Conservation (phyloP, 371 early-diverging fungal species). For the Mucor plumbeus region DNA sequence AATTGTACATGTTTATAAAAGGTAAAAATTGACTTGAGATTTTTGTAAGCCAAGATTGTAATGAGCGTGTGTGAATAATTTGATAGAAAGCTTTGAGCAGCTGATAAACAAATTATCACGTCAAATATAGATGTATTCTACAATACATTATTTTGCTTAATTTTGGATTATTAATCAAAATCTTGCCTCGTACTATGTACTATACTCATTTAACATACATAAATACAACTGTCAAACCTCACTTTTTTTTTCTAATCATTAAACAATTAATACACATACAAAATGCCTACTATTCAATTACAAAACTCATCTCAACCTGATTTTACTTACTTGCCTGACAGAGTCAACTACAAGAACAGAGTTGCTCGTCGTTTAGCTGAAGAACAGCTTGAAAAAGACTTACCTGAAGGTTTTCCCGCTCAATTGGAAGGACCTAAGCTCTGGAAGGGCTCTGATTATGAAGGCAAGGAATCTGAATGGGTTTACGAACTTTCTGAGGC, state of each 20-base stretch:
- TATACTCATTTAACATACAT: neutral
- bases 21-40: neutral
- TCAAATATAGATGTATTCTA: conserved; percentile 3
- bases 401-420: conserved; percentile 38
- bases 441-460: conserved; percentile 35
- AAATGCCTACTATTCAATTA: conserved; percentile 38
- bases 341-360: conserved; percentile 31
- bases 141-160: neutral
- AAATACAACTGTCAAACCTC: conserved; percentile 1
- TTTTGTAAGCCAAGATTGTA: neutral
- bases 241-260: neutral
- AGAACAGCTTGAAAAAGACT: conserved; percentile 26
- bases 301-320: conserved; percentile 37
- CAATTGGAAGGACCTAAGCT: conserved; percentile 37
- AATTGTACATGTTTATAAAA: neutral
- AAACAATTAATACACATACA: neutral
- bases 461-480: conserved; percentile 37
- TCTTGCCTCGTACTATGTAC: neutral
- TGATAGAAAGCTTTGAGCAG: neutral
- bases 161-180: conserved; percentile 14
- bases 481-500: conserved; percentile 27
- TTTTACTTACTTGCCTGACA: conserved; percentile 36
- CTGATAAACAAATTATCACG: conserved; percentile 4
- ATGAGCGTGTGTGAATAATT: neutral
- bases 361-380: conserved; percentile 32